These are phyloP conservation scores for Actinomortierella wolfii DNA, from an alignment of 371 early-diverging fungal species.

Conservation along the genomic window DNA sequence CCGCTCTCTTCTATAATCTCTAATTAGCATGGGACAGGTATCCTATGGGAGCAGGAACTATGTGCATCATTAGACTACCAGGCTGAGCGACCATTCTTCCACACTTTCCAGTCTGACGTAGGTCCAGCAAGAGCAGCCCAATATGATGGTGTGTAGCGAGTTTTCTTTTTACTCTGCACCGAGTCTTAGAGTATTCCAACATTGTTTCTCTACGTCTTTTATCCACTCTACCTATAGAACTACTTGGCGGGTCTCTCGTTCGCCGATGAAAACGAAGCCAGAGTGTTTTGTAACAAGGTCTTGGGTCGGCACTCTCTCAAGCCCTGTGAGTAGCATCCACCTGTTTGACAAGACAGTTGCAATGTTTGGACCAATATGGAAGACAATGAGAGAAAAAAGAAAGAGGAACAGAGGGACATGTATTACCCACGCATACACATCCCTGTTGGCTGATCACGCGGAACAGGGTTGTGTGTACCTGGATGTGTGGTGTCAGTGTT, in stretches of 20 bases:
- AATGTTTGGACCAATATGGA: constrained; percentile 3
- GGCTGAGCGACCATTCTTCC: constrained; percentile 78
- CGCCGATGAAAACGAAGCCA: constrained; percentile 85
- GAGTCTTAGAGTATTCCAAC: no score
- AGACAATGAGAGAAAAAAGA: no score
- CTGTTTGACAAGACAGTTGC: background rate
- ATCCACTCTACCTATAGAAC: constrained; percentile 48
- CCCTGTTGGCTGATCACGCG: no score
- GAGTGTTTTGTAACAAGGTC: constrained; percentile 73
- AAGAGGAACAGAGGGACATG: no score
- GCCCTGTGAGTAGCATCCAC: constrained; percentile 30
- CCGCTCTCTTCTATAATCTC: background rate
- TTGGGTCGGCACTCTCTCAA: constrained; percentile 52
- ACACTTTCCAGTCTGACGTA: constrained; percentile 86
- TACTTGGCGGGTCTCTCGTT: constrained; percentile 85
- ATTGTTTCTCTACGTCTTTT: background rate
- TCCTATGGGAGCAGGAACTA: constrained; percentile 86
- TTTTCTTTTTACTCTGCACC: background rate
- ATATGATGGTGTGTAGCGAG: background rate
- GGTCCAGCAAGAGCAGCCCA: constrained; percentile 10
- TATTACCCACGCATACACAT: no score
- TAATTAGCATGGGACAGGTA: constrained; percentile 52
- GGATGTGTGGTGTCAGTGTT: no score
- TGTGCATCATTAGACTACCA: constrained; percentile 74
- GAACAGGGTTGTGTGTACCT: no score